These are phyloP conservation scores for Leccinum laetum DNA, from an alignment of 1,284 basidiomycete species.

Conservation along the genomic window DNA sequence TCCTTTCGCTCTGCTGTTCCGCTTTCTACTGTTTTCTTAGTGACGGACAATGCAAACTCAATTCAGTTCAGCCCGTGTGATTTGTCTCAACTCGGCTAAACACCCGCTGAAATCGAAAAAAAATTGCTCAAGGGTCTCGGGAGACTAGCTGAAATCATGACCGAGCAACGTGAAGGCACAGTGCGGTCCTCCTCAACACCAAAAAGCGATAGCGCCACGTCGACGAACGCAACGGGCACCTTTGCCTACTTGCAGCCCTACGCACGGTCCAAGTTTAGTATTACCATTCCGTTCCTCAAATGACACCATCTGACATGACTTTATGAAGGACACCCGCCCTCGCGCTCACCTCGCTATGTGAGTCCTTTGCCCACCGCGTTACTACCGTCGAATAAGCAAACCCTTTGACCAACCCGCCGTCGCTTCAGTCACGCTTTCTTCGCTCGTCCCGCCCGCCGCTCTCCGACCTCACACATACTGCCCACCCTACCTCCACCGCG, in stretches of 20 bases:
- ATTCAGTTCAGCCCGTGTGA: not conserved
- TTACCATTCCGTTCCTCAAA: conserved; percentile 3
- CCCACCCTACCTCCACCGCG: conserved; percentile 43
- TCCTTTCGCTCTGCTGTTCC: conserved; percentile 17
- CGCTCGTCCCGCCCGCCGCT: conserved; percentile 36
- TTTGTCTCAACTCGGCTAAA: not conserved
- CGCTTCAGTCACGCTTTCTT: conserved; percentile 37
- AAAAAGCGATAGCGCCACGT: not conserved
- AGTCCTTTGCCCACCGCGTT: conserved; percentile 7
- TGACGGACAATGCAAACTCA: conserved; percentile 1
- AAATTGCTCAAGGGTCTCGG: too few relatives aligned
- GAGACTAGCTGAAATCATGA: conserved; percentile 8
- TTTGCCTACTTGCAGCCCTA: conserved; percentile 31
- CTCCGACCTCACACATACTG: conserved; percentile 26
- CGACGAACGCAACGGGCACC: conserved; percentile 21
- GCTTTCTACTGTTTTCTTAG: conserved; percentile 3
- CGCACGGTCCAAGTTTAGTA: conserved; percentile 34
- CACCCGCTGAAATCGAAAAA: not conserved
- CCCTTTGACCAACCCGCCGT: not conserved
- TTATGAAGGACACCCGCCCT: conserved; percentile 20
- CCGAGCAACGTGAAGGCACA: conserved; percentile 1
- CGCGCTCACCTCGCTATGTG: conserved; percentile 32
- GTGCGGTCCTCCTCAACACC: not conserved
- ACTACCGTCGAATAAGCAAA: not conserved
- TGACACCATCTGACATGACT: conserved; percentile 15